These are phyloP conservation scores for Scutellaria baicalensis DNA, from an alignment of 257 asterid species.

Conservation along the genomic window DNA sequence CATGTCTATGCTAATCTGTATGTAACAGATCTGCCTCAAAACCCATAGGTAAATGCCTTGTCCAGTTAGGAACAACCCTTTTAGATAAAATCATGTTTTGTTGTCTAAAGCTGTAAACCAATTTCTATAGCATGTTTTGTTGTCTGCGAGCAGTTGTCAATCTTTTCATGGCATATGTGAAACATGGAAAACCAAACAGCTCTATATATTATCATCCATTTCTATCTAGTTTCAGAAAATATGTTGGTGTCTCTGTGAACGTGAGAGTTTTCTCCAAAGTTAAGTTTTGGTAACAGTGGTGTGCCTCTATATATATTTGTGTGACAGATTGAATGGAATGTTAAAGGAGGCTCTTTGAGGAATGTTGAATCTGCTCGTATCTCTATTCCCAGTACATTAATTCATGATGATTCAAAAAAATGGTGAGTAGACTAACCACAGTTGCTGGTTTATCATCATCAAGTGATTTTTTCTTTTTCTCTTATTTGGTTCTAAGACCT, in stretches of 20 bases:
- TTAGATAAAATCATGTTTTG: neutral
- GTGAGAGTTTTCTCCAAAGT: neutral
- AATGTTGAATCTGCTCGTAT: slow-evolving; percentile 86
- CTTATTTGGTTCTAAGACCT: slow-evolving; percentile 3
- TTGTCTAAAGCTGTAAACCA: neutral
- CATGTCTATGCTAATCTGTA: neutral
- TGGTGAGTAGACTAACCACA: slow-evolving; percentile 44
- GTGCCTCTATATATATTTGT: neutral
- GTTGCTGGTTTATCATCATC: neutral
- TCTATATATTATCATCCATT: neutral
- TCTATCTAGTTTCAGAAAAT: neutral
- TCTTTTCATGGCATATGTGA: neutral
- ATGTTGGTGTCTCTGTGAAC: neutral
- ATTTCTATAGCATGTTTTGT: neutral
- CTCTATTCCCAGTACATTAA: slow-evolving; percentile 83
- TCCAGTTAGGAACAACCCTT: neutral
- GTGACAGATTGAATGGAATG: slow-evolving; percentile 89
- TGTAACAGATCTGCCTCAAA: neutral
- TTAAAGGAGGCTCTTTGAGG: slow-evolving; percentile 85
- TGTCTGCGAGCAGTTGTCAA: neutral
- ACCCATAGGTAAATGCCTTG: neutral
- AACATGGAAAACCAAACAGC: neutral
- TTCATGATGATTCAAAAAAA: slow-evolving; percentile 69
- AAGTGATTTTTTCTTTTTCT: neutral
- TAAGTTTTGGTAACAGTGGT: neutral